Evolutionary conservation across 352 stramenopile species (phyloP), one percentile per base, ranked within the genome.

Genomic region (Phytopythium helicoides): DNA sequence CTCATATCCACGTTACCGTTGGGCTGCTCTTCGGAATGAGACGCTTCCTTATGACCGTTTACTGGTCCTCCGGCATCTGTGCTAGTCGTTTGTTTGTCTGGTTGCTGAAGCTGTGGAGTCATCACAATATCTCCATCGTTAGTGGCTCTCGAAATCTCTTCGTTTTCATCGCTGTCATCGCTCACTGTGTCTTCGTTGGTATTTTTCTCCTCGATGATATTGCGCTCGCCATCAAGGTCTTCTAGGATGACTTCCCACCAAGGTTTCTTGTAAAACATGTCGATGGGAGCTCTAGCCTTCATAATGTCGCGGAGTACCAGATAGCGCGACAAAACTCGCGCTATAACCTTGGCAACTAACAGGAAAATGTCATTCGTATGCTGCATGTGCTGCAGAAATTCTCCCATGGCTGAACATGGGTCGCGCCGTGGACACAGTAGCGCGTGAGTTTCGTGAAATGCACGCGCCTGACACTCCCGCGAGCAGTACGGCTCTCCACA

Each of bases 361-460:
- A 97, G 48, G 55, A 97, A 96, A 38, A 97, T 97, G 51, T 97
- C 91, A 64, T 97, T 97, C 0, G 89, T 96, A 56, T 87, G 79
- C 21, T 71, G 87, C 28, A 68, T 83, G 60, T 95, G 87, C 26
- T 65, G 63, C 14, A 87, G 28, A 35, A 87, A 87, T 46, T 66
- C 61, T 16, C 64, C 79, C 79, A 90, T 90, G 19, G 79, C 63
- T 22, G 74, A 80, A 61, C 70, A 81, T 45, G 70, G 51, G 38
- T 87, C 74, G 22, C 69, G 67, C 1, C 89, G 68, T 4, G 78
- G 68, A 28, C 89, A 97, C 37, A 96, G 51, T 14, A 94, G 75
- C 8, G 65, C 60, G 56, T 97, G 89, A 47, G 76, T 86, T 48
- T 92, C 73, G 47, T 87, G 68, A 26, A 73, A 84, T 18, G 87